A percentile compares a stretch with the other conserved stretches of the same genome.
These are phyloP conservation scores for Lagenaria siceraria DNA, from an alignment of 306 rosid species.

Conservation along the genomic window DNA sequence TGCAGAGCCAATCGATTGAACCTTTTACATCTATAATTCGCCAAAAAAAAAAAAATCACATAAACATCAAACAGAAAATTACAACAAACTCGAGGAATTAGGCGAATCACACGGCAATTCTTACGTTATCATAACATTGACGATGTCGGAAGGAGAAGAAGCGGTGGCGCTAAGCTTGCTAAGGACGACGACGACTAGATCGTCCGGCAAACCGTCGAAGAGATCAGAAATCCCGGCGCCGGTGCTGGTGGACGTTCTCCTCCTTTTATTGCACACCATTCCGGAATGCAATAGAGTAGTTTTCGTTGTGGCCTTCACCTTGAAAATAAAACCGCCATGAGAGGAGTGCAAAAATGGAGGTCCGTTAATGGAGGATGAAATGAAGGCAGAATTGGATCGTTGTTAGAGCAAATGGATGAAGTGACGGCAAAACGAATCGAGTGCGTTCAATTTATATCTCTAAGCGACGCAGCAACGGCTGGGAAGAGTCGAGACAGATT, in stretches of 20 bases:
- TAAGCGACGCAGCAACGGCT: neutral
- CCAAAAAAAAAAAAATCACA: neutral
- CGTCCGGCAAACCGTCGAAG: constrained; percentile 60
- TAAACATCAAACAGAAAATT: neutral
- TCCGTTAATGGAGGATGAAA: neutral
- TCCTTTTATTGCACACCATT: neutral
- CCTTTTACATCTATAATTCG: constrained; percentile 49
- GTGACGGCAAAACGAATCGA: neutral
- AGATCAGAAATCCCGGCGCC: constrained; percentile 7
- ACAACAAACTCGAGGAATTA: neutral
- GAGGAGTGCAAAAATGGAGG: neutral
- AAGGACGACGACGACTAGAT: constrained; percentile 48
- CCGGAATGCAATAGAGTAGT: neutral
- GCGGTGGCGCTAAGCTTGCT: constrained; percentile 59
- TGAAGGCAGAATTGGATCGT: neutral
- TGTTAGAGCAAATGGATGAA: neutral
- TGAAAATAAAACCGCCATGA: neutral
- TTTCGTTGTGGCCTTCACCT: neutral
- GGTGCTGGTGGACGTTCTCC: neutral
- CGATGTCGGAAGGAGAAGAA: constrained; percentile 52
- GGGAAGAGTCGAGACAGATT: neutral
- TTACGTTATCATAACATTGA: constrained; percentile 47
- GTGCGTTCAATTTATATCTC: neutral
- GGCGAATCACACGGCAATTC: neutral
- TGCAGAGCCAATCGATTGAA: constrained; percentile 39